Conservation (phyloP, 192 early-diverging fungal species). For the Coemansia sp. region DNA sequence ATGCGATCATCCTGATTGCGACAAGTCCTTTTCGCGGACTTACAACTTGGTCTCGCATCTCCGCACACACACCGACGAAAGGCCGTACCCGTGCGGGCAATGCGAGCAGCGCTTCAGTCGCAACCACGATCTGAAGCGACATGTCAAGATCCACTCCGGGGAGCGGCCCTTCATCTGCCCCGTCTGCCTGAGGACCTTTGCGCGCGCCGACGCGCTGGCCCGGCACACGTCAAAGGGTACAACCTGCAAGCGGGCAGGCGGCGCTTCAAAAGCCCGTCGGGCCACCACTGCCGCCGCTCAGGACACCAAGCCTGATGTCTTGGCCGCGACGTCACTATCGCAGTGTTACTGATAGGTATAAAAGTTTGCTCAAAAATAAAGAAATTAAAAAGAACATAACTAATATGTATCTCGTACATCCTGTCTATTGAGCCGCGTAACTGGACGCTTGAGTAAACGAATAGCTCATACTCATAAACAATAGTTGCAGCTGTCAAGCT, state of each 20-base stretch:
- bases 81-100: slow-evolving; percentile 66
- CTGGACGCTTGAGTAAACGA: no score
- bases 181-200: slow-evolving; percentile 54
- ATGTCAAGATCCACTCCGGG: slow-evolving; percentile 67
- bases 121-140: slow-evolving; percentile 79
- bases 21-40: slow-evolving; percentile 79
- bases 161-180: slow-evolving; percentile 64
- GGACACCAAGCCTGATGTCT: neutral
- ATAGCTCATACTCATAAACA: no score
- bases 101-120: slow-evolving; percentile 73
- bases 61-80: slow-evolving; percentile 74
- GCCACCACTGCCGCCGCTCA: neutral
- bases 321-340: neutral
- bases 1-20: slow-evolving; percentile 74
- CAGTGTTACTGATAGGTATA: no score
- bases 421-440: no score
- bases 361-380: no score
- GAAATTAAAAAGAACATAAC: no score
- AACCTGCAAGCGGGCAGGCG: slow-evolving; percentile 48
- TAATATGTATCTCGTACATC: no score
- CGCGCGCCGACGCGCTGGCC: slow-evolving; percentile 50
- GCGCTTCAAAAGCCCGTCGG: slow-evolving; percentile 8
- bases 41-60: slow-evolving; percentile 89
- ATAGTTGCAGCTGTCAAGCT: no score
- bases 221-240: slow-evolving; percentile 51